Evolutionary conservation across 2,329 filamentous ascomycete genomes (phyloP), one percentile per base, ranked within the genome.

Genomic region (Sporothrix brunneoviolacea): DNA sequence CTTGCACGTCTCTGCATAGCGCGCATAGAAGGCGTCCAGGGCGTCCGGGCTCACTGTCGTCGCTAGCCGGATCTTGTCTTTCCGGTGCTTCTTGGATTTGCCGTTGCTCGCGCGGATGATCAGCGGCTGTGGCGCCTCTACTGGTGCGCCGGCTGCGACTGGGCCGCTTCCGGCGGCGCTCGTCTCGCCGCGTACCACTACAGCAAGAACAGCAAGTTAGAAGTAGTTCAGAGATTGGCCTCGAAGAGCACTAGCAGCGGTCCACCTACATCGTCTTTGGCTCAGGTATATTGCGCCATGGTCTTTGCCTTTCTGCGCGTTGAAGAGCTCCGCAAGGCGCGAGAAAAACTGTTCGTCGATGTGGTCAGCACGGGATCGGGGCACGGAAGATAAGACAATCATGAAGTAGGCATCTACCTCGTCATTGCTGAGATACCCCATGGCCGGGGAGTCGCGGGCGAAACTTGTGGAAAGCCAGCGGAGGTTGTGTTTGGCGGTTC

Each of bases 1-100:
- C 72, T 95, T 96, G 70, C 91, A 96, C 3, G 90, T 77, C 59
- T 97, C 93, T 19, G 90, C 91, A 70, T 97, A 98, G 46, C 80
- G 77, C 27, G 74, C 71, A 66, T 90, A 98, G 64, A 98, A 98
- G 0, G 67, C 72, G 48, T 94, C 90, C 10, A 97, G 66, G 5
- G 85, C 80, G 52, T 84, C 80, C 1, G 86, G 80, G 50, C 85
- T 76, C 1, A 97, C 90, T 0, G 95, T 68, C 0, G 93, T 97
- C 3, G 88, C 88, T 22, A 96, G 64, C 67, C 91, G 95, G 58
- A 87, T 69, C 58, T 84, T 83, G 50, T 75, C 66, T 36, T 72
- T 66, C 50, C 76, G 74, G 55, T 76, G 74, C 55, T 69, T 72
- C 60, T 77, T 81, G 45, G 72, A 77, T 62, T 85, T 87, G 60